Evolutionary conservation across 2,329 filamentous ascomycete genomes (phyloP), one percentile per base, ranked within the genome.

Genomic region (Aureobasidium mangrovei): DNA sequence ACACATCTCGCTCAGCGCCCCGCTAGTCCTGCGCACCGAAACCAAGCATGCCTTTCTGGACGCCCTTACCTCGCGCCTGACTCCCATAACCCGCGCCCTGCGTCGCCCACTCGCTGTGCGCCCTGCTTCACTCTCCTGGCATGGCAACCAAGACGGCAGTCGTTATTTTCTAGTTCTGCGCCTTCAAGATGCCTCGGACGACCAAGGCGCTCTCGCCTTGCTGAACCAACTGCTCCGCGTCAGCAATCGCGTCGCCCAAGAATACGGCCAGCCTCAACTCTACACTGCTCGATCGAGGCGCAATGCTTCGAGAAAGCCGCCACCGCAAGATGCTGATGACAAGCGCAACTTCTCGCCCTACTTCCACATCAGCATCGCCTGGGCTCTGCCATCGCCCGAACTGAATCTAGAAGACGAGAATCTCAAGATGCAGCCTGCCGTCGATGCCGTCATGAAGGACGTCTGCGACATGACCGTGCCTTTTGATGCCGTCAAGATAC

Each of bases 301-400:
- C 63, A 65, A 44, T 53, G 7, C 7, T 38, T 26, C 8, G 26
- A 40, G 8, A 33, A 10, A 3, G 9, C 9, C 26, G 31, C 10
- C 42, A n/a, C 10, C 24, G 49, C 27, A 54, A 24, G 40, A 36
- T 3, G 32, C 39, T 4, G 56, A n/a, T 4, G 53, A 59, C 18
- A 39, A 45, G 12, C 24, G 26, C 27, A 44, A 68, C 76, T 46
- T 81, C 79, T 54, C 53, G 3, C 42, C 42, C 8, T 54, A 54
- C 26, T 96, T 96, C 64, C 93, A 98, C 69, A 73, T 97, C 57
- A 95, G 90, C 43, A 81, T 98, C 54, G 93, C 85, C 0, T 97
- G 91, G 93, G 85, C 80, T 1, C 76, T 91, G 58, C 69, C 74
- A 26, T 36, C 35, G 7, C 28, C 42, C 29, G 52, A 52, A 7